Percentiles rank a stretch among this genome's conserved stretches.
phyloP scores from a whole-genome alignment of 2,329 filamentous ascomycete species.

The Penicillium freii region DNA sequence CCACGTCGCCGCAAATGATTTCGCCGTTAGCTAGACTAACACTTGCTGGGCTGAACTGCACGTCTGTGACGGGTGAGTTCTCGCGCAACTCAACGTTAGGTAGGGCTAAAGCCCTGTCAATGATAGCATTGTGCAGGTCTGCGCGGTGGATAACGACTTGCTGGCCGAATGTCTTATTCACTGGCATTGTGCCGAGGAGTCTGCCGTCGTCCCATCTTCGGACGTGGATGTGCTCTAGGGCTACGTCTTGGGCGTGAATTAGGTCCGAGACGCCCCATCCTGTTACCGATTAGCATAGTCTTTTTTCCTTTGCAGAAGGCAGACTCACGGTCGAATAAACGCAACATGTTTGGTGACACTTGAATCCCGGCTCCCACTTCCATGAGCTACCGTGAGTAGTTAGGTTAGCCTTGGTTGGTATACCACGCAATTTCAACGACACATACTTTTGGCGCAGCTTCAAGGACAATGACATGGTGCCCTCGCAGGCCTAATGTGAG shows the following conservation, averaged over 20 bases:
- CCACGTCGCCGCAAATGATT: constrained; percentile 43
- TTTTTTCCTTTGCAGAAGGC: neutral
- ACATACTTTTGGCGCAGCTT: constrained; percentile 36
- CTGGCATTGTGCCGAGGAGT: constrained; percentile 33
- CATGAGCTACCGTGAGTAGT: constrained; percentile 24
- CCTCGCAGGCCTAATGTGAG: constrained; percentile 35
- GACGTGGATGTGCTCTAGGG: constrained; percentile 37
- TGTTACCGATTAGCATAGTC: constrained; percentile 9
- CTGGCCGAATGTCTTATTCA: constrained; percentile 37
- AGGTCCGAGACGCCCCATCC: constrained; percentile 37
- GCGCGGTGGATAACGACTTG: constrained; percentile 39
- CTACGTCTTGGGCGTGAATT: constrained; percentile 35
- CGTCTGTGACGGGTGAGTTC: constrained; percentile 30
- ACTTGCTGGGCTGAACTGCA: constrained; percentile 28
- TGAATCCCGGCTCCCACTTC: constrained; percentile 77
- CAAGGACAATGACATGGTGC: constrained; percentile 34
- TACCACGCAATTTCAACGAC: neutral
- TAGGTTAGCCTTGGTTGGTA: neutral
- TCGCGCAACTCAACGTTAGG: constrained; percentile 32
- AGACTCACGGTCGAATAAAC: constrained; percentile 62
- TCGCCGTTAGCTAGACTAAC: constrained; percentile 31
- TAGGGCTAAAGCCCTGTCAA: constrained; percentile 29
- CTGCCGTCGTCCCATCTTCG: constrained; percentile 37
- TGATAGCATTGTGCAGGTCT: constrained; percentile 37
- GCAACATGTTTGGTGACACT: constrained; percentile 75